These are phyloP conservation scores for Macadamia tetraphylla DNA, from an alignment of 164 flowering plant species.

Conservation along the genomic window DNA sequence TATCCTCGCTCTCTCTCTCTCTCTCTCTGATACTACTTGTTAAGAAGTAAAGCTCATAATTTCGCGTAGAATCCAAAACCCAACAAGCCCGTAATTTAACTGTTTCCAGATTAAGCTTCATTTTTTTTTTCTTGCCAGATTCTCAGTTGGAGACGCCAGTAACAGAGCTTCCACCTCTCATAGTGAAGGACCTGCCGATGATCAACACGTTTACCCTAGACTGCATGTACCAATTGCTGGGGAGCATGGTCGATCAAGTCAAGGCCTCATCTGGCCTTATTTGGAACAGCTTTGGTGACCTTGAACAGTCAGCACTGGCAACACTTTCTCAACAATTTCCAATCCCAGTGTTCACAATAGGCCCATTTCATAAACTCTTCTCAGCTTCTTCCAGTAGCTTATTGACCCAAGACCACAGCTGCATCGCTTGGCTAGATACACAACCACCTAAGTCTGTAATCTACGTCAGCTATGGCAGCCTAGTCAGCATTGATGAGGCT, in stretches of 20 bases:
- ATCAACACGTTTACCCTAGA: not conserved
- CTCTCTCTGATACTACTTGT: no score
- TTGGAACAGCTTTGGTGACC: not conserved
- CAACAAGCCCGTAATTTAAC: no score
- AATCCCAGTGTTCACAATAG: not conserved
- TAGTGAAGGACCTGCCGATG: slow-evolving; percentile 2
- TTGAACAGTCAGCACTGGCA: not conserved
- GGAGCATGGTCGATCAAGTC: not conserved
- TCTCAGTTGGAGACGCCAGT: no score
- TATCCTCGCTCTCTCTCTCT: no score
- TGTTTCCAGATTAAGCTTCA: no score
- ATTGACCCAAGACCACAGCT: slow-evolving; percentile 40
- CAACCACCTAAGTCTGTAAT: slow-evolving; percentile 18
- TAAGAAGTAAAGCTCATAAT: no score
- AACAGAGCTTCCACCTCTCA: not conserved
- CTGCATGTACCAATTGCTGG: not conserved
- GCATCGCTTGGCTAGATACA: slow-evolving; percentile 48
- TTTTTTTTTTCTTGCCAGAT: no score
- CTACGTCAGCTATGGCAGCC: slow-evolving; percentile 52
- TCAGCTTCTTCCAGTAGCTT: slow-evolving; percentile 7
- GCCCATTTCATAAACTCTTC: not conserved
- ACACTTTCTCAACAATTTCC: not conserved
- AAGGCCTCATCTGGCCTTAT: not conserved
- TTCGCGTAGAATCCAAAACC: no score
- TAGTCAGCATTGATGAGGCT: slow-evolving; percentile 28